A percentile compares a stretch with the other conserved stretches of the same genome.
Conservation (phyloP, 331 rosid genomes). For the Malus hybrid region DNA sequence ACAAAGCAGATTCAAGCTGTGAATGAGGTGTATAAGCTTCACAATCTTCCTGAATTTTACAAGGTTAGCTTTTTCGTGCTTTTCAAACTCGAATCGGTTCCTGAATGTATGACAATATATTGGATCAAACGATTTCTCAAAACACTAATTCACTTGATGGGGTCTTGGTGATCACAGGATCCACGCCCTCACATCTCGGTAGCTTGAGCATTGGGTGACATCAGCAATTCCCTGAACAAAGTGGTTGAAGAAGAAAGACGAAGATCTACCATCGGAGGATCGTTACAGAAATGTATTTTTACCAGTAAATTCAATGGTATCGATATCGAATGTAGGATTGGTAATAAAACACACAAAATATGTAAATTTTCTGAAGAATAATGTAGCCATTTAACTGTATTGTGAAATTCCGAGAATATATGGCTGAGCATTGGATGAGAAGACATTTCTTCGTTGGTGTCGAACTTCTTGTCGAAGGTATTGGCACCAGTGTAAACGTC, state of each 20-base stretch:
- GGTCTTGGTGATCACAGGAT: slow-evolving; percentile 37
- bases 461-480: too few species aligned
- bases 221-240: slow-evolving; percentile 41
- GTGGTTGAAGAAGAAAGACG: slow-evolving; percentile 41
- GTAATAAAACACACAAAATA: slow-evolving; percentile 46
- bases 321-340: slow-evolving; percentile 63
- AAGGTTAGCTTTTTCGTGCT: slow-evolving; percentile 34
- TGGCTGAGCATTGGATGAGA: neutral
- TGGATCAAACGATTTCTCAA: neutral
- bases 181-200: slow-evolving; percentile 86
- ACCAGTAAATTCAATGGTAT: slow-evolving; percentile 60
- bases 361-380: slow-evolving; percentile 41
- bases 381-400: neutral
- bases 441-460: too few species aligned
- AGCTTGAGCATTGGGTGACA: slow-evolving; percentile 74
- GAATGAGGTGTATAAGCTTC: slow-evolving; percentile 76
- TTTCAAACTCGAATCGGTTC: too few species aligned
- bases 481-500: too few species aligned
- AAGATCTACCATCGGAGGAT: slow-evolving; percentile 19
- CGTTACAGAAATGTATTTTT: slow-evolving; percentile 36
- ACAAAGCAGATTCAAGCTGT: slow-evolving; percentile 62
- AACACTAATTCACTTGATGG: neutral
- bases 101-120: neutral
- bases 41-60: slow-evolving; percentile 86
- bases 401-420: neutral